A percentile compares a stretch with the other conserved stretches of the same genome.
Evolutionary conservation across 1,139 yeast species (phyloP).

Genomic region (Kodamaea ohmeri): DNA sequence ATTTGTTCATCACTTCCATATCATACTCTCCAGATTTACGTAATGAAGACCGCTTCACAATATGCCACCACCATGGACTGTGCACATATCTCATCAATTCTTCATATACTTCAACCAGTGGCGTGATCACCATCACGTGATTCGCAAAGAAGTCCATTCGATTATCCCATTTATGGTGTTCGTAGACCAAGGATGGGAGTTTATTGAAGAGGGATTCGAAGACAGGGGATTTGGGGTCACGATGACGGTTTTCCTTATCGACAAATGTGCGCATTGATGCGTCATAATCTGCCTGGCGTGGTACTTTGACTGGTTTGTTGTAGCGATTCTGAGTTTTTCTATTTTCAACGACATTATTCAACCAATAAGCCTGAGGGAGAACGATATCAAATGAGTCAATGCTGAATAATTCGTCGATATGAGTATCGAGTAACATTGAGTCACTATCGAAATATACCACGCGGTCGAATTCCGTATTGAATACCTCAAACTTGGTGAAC

Average conservation of each 20-base stretch:
- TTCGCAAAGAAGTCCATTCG: conserved; percentile 35
- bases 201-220: conserved; percentile 9
- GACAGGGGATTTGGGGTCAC: background rate
- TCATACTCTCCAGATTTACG: conserved; percentile 37
- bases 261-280: conserved; percentile 10
- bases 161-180: conserved; percentile 32
- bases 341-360: conserved; percentile 19
- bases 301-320: conserved; percentile 18
- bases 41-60: conserved; percentile 22
- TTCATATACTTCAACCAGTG: conserved; percentile 28
- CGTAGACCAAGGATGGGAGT: conserved; percentile 24
- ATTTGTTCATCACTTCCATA: conserved; percentile 49
- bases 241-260: conserved; percentile 16
- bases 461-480: conserved; percentile 46
- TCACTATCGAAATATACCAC: conserved; percentile 45
- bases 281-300: conserved; percentile 12
- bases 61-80: conserved; percentile 34
- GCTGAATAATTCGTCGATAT: conserved; percentile 34
- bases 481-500: conserved; percentile 54
- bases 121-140: conserved; percentile 48
- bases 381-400: conserved; percentile 28
- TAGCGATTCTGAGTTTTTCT: conserved; percentile 13
- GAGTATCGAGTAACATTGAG: conserved; percentile 29
- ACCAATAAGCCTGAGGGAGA: conserved; percentile 42
- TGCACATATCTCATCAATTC: conserved; percentile 29